phyloP scores from a whole-genome alignment of 2,329 filamentous ascomycete genomes.

The Aspergillus tamarii region DNA sequence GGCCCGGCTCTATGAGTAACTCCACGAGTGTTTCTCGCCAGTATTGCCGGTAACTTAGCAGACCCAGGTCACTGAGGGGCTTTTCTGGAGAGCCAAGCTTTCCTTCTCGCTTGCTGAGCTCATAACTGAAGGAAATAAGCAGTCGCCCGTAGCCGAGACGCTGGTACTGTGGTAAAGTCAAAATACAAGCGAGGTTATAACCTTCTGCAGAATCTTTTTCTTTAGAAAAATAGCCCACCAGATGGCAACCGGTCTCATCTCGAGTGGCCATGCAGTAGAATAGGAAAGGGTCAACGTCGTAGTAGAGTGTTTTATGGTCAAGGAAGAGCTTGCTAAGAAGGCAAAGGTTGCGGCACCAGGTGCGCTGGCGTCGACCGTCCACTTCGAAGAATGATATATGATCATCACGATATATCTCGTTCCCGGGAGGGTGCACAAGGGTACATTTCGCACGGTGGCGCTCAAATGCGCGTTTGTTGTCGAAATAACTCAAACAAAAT shows the following conservation, averaged over 20 bases:
- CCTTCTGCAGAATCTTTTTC: conserved; percentile 96
- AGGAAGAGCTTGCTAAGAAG: conserved; percentile 94
- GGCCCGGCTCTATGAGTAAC: conserved; percentile 73
- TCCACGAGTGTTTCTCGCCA: conserved; percentile 97
- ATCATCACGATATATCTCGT: conserved; percentile 93
- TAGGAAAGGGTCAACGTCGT: conserved; percentile 94
- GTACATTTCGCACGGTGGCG: conserved; percentile 90
- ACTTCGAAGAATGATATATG: conserved; percentile 97
- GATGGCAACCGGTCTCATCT: conserved; percentile 88
- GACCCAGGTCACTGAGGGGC: conserved; percentile 87
- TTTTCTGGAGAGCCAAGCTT: conserved; percentile 97
- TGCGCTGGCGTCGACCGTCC: conserved; percentile 92
- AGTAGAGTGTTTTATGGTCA: conserved; percentile 98
- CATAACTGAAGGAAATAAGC: conserved; percentile 96
- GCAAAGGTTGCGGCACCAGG: conserved; percentile 98
- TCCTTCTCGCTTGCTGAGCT: conserved; percentile 90
- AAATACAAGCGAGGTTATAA: conserved; percentile 97
- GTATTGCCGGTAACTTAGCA: conserved; percentile 93
- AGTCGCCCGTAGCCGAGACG: conserved; percentile 90
- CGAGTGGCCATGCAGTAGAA: conserved; percentile 98
- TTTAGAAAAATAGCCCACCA: conserved; percentile 99
- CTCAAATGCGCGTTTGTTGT: conserved; percentile 76
- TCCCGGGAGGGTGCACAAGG: conserved; percentile 88
- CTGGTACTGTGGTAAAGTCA: conserved; percentile 95
- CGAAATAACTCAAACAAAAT: conserved; percentile 92